Base-by-base conservation (phyloP, 2,329 filamentous ascomycete species). In the Botryosphaeria dothidea region DNA sequence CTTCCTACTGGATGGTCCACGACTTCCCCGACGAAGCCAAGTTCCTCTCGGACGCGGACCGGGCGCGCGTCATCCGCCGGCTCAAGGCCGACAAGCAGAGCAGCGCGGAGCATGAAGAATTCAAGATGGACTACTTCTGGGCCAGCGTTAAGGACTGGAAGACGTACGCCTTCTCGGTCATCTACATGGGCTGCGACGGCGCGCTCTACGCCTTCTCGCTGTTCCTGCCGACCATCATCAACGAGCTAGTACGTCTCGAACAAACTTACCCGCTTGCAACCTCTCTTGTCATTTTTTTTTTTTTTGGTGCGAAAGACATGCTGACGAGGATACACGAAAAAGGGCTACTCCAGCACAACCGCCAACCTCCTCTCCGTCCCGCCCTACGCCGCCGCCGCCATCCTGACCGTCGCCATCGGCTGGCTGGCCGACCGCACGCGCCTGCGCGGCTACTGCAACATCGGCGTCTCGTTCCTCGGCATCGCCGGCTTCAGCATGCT, bases 401-500 rank as follows among this genome's bases (percentile, higher is more conserved):
- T 91, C 1, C 68, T 92, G 3, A 95, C 92, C 0, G 82, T 95
- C 2, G 61, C 80, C 1, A 80, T 93, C 36, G 92, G 93, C 0
- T 93, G 87, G 71, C 78, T 91, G 46, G 92, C 93, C 0, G 94
- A 97, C 74, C 85, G 88, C 1, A 91, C 90, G 0, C 81, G 85
- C 4, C 83, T 86, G 67, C 87, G 94, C 48, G 93, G 92, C 0
- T 77, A 92, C 31, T 96, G 90, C 83, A 97, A 97, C 73, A 91
- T 97, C 29, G 66, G 74, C 17, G 84, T 90, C 23, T 90, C 91
- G 0, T 62, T 90, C 0, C 71, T 97, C 3, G 92, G 89, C 9
- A 89, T 96, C 17, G 77, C 82, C 0, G 94, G 93, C 0, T 97
- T 97, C 74, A 75, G 83, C 43, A 93, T 97, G 89, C 83, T 97